Evolutionary conservation across 2,329 filamentous ascomycete genomes (phyloP).

Genomic region (Neocucurbitaria cava): DNA sequence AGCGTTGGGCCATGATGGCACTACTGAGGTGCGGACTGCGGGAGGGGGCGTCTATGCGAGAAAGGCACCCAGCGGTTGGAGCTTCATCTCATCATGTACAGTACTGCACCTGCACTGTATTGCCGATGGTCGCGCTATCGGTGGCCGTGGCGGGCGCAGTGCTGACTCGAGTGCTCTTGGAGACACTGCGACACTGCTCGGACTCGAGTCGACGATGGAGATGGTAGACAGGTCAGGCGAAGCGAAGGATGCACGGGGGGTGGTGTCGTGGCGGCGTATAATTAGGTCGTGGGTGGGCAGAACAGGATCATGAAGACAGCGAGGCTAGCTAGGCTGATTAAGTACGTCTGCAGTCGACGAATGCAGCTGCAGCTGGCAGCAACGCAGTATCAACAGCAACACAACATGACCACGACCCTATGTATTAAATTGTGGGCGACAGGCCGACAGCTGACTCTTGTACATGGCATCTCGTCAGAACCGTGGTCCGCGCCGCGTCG

Average conservation of each 20-base stretch:
- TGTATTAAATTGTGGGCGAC: constrained; percentile 3
- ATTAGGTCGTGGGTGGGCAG: constrained; percentile 6
- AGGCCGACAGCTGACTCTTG: neutral
- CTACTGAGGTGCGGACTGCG: constrained; percentile 6
- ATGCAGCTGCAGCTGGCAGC: constrained; percentile 4
- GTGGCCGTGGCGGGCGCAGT: constrained; percentile 16
- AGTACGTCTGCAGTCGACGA: constrained; percentile 4
- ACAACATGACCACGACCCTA: too few species aligned
- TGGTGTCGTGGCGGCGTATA: constrained; percentile 9
- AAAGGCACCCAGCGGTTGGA: constrained; percentile 23
- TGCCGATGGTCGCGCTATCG: constrained; percentile 15
- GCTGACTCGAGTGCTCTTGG: constrained; percentile 5
- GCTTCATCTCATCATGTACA: constrained; percentile 25
- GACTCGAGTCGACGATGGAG: neutral
- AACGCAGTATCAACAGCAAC: neutral
- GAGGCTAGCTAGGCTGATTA: constrained; percentile 2
- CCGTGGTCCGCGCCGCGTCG: neutral
- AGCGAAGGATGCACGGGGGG: neutral
- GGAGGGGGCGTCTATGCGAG: constrained; percentile 7
- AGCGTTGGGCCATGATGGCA: constrained; percentile 40
- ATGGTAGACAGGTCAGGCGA: neutral
- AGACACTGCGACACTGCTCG: constrained; percentile 5
- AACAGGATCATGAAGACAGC: neutral
- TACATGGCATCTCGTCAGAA: neutral
- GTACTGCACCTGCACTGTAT: too few species aligned